Percentiles rank a stretch among this genome's conserved stretches.
Evolutionary conservation across 2,329 filamentous ascomycete genomes (phyloP).

Genomic region (Curvularia hawaiiensis): DNA sequence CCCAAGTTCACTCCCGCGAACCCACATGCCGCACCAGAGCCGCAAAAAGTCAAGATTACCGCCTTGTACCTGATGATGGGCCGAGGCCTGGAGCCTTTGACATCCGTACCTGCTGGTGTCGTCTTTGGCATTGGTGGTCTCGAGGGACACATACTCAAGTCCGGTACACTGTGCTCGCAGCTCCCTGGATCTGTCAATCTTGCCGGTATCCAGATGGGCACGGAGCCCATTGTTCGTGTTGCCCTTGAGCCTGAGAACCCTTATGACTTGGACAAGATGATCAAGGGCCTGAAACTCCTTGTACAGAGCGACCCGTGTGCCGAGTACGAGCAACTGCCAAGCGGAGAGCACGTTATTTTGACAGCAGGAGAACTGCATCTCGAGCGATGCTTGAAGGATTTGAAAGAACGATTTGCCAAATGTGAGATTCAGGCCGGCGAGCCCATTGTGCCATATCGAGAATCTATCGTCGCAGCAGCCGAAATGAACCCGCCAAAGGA

Average conservation of each 20-base stretch:
- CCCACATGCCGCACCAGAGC: constrained; percentile 72
- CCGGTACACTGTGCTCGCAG: constrained; percentile 88
- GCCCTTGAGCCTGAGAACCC: constrained; percentile 94
- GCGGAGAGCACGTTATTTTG: constrained; percentile 91
- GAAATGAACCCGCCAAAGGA: constrained; percentile 92
- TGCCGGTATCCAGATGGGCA: constrained; percentile 79
- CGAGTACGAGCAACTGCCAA: constrained; percentile 90
- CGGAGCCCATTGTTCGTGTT: constrained; percentile 92
- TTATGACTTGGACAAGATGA: constrained; percentile 92
- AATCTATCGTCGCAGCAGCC: constrained; percentile 83
- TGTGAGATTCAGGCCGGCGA: constrained; percentile 95
- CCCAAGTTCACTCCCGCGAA: constrained; percentile 90
- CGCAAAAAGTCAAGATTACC: constrained; percentile 81
- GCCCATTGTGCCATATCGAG: constrained; percentile 93
- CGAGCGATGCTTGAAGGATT: constrained; percentile 90
- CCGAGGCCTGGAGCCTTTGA: constrained; percentile 79
- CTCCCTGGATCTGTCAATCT: constrained; percentile 87
- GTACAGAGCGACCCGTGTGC: constrained; percentile 96
- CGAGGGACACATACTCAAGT: constrained; percentile 93
- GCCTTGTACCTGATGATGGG: constrained; percentile 97
- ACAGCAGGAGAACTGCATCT: constrained; percentile 95
- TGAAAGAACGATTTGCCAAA: constrained; percentile 87
- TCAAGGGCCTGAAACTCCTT: constrained; percentile 80
- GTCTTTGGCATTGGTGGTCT: constrained; percentile 95
- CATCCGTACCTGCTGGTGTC: constrained; percentile 87